These are phyloP conservation scores for Penicillium aurantiogriseum DNA, from an alignment of 2,329 filamentous ascomycete species.

Conservation along the genomic window DNA sequence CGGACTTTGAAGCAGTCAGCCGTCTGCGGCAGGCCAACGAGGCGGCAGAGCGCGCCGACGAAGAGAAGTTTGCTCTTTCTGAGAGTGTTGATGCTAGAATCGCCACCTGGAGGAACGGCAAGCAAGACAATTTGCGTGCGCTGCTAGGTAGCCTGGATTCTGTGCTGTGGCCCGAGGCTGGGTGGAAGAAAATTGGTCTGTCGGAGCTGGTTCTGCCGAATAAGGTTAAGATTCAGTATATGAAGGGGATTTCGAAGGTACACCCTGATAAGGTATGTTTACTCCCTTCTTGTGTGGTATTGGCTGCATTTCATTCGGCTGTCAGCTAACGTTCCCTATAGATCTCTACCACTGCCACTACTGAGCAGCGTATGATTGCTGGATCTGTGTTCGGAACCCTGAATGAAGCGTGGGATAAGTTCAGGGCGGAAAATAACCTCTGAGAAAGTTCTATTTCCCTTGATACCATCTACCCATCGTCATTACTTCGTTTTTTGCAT, in stretches of 20 bases:
- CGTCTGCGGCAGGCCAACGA: slow-evolving; percentile 79
- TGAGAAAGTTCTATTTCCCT: slow-evolving; percentile 28
- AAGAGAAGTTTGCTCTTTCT: slow-evolving; percentile 85
- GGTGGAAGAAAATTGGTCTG: slow-evolving; percentile 96
- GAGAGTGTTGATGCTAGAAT: slow-evolving; percentile 83
- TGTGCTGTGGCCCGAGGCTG: slow-evolving; percentile 86
- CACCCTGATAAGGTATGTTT: slow-evolving; percentile 92
- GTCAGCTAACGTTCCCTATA: slow-evolving; percentile 29
- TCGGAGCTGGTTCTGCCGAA: slow-evolving; percentile 88
- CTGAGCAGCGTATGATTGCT: slow-evolving; percentile 66
- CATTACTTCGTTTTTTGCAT: slow-evolving; percentile 1
- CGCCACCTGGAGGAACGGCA: slow-evolving; percentile 80
- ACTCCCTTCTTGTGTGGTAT: neutral
- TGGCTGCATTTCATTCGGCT: neutral
- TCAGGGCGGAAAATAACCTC: slow-evolving; percentile 62
- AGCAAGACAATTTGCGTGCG: slow-evolving; percentile 87
- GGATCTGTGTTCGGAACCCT: slow-evolving; percentile 63
- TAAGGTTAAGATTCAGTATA: slow-evolving; percentile 96
- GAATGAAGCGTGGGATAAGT: slow-evolving; percentile 69
- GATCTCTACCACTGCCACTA: slow-evolving; percentile 64
- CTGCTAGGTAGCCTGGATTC: slow-evolving; percentile 81
- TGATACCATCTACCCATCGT: slow-evolving; percentile 4
- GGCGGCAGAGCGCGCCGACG: slow-evolving; percentile 80
- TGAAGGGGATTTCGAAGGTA: slow-evolving; percentile 98
- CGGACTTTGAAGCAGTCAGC: slow-evolving; percentile 72